Percentiles rank a stretch among this genome's conserved stretches.
Conservation (phyloP, 345 rosid species). For the Sonneratia alba region DNA sequence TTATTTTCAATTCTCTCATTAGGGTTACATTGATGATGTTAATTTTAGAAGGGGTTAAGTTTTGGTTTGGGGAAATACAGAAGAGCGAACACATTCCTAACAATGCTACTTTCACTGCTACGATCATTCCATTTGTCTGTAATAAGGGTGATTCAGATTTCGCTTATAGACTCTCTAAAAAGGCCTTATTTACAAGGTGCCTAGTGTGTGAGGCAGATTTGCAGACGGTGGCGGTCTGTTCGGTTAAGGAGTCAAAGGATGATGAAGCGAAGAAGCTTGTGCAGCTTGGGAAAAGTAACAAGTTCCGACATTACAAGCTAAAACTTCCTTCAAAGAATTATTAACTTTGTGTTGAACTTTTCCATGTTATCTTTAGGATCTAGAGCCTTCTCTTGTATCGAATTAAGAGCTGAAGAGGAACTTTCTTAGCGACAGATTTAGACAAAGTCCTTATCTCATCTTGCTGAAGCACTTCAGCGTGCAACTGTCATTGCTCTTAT, state of each 20-base stretch:
- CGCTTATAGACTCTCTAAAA: conserved; percentile 41
- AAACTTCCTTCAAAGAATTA: conserved; percentile 23
- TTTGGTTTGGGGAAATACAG: conserved; percentile 39
- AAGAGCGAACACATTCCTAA: conserved; percentile 24
- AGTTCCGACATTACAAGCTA: conserved; percentile 26
- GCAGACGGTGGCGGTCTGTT: conserved; percentile 43
- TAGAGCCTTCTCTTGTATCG: not conserved
- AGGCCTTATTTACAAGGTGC: conserved; percentile 18
- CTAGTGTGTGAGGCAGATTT: conserved; percentile 25
- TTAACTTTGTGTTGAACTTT: not conserved
- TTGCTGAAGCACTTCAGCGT: not conserved
- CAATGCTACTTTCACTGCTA: conserved; percentile 29
- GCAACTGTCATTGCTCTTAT: not conserved
- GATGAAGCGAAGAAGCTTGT: conserved; percentile 53
- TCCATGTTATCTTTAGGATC: not conserved
- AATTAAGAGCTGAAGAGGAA: not conserved
- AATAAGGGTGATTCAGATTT: conserved; percentile 44
- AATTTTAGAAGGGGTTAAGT: conserved; percentile 36
- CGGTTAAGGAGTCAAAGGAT: conserved; percentile 36
- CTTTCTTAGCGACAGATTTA: not conserved
- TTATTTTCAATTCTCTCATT: conserved; percentile 49
- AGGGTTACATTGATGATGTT: conserved; percentile 31
- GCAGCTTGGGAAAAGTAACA: conserved; percentile 33
- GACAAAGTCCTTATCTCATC: not conserved
- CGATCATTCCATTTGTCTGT: conserved; percentile 27